These are phyloP conservation scores for Patellaria atrata DNA, from an alignment of 495 filamentous ascomycete species.

Conservation along the genomic window DNA sequence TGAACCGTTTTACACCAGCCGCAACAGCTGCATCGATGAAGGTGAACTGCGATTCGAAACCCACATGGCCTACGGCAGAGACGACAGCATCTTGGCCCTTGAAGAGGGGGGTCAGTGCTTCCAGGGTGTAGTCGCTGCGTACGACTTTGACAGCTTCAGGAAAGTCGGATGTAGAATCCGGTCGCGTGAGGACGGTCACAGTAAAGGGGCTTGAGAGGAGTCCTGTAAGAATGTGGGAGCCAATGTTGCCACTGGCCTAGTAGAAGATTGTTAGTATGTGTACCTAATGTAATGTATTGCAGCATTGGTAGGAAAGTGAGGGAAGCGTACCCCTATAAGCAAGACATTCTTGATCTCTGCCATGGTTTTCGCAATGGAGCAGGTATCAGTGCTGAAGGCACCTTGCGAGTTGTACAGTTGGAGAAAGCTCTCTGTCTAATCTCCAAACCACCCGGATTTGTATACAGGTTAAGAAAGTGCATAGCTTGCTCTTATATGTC, in stretches of 20 bases:
- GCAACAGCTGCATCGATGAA: slow-evolving; percentile 27
- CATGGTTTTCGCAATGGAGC: too few relatives aligned
- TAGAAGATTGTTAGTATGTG: too few relatives aligned
- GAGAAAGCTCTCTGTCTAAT: too few relatives aligned
- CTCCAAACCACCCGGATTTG: too few relatives aligned
- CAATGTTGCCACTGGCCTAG: slow-evolving; percentile 29
- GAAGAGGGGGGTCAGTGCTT: slow-evolving; percentile 30
- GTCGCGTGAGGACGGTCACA: slow-evolving; percentile 37
- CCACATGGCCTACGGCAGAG: slow-evolving; percentile 22
- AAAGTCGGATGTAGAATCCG: slow-evolving; percentile 28
- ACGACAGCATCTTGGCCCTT: slow-evolving; percentile 37
- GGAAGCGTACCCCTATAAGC: too few relatives aligned
- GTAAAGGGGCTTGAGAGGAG: slow-evolving; percentile 38
- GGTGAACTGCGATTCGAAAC: slow-evolving; percentile 19
- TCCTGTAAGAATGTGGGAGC: slow-evolving; percentile 27
- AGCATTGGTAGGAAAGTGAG: too few relatives aligned
- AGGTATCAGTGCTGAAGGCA: too few relatives aligned
- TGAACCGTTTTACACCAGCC: slow-evolving; percentile 28
- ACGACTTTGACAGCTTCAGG: slow-evolving; percentile 30
- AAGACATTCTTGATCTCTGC: too few relatives aligned
- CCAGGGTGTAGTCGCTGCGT: slow-evolving; percentile 48
- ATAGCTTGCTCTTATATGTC: too few relatives aligned
- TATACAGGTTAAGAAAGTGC: too few relatives aligned
- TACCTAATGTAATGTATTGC: too few relatives aligned
- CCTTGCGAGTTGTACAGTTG: too few relatives aligned